Percentiles rank a stretch among this genome's conserved stretches.
These are phyloP conservation scores for Middelhovenomyces tepae DNA, from an alignment of 805 yeast genomes.

Conservation along the genomic window DNA sequence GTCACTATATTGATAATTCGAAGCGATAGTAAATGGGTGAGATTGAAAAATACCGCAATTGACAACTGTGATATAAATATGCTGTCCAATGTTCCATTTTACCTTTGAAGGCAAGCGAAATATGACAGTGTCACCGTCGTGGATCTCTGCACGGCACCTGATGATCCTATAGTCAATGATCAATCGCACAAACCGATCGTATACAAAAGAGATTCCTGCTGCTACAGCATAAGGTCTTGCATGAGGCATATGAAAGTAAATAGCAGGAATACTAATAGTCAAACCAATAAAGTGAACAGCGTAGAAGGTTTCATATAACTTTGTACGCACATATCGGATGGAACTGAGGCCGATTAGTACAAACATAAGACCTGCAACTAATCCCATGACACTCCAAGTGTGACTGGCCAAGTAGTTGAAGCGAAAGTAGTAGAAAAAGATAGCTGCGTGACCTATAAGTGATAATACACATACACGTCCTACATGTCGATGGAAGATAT, in stretches of 20 bases:
- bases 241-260: constrained; percentile 15
- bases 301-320: constrained; percentile 17
- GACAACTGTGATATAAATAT: constrained; percentile 17
- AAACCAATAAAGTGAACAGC: constrained; percentile 14
- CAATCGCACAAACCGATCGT: constrained; percentile 15
- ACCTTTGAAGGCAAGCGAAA: constrained; percentile 5
- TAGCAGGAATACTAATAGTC: constrained; percentile 14
- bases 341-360: constrained; percentile 15
- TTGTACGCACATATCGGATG: constrained; percentile 7
- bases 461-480: constrained; percentile 21
- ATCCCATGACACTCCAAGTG: constrained; percentile 15
- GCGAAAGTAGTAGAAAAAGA: constrained; percentile 15
- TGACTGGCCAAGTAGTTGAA: constrained; percentile 13
- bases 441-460: constrained; percentile 11
- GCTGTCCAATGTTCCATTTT: constrained; percentile 18
- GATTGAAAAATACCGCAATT: constrained; percentile 16
- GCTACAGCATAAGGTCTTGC: constrained; percentile 17
- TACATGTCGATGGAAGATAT: constrained; percentile 33
- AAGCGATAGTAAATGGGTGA: constrained; percentile 21
- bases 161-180: constrained; percentile 14
- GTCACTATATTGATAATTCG: constrained; percentile 10
- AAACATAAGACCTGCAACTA: constrained; percentile 16
- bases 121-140: constrained; percentile 17
- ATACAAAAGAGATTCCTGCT: constrained; percentile 16
- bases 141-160: constrained; percentile 7